Percentiles rank a stretch among this genome's conserved stretches.
phyloP scores from a whole-genome alignment of 2,329 filamentous ascomycete genomes.

The Fusarium nelsonii region DNA sequence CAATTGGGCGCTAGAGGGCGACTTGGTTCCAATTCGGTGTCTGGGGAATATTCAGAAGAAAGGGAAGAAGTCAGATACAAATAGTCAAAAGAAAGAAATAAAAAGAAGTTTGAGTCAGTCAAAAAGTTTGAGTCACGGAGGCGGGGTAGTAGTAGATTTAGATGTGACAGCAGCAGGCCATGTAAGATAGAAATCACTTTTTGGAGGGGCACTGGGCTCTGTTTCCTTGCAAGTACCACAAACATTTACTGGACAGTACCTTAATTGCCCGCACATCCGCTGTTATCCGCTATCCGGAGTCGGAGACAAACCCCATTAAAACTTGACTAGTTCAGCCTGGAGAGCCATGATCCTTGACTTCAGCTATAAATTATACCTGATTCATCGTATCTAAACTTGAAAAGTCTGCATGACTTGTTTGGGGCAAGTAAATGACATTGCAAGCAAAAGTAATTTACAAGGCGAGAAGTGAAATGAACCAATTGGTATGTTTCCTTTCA shows the following conservation, averaged over 20 bases:
- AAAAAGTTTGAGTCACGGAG: constrained; percentile 34
- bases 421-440: background rate
- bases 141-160: constrained; percentile 25
- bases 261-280: constrained; percentile 16
- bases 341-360: constrained; percentile 13
- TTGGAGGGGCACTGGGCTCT: constrained; percentile 25
- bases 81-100: constrained; percentile 20
- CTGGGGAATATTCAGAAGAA: background rate
- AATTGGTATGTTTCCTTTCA: background rate
- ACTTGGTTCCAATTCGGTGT: constrained; percentile 21
- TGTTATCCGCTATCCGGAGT: constrained; percentile 28
- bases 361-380: background rate
- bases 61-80: constrained; percentile 17
- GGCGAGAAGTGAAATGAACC: background rate
- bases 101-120: constrained; percentile 31
- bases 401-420: background rate
- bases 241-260: constrained; percentile 7
- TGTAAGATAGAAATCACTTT: background rate
- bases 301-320: constrained; percentile 19
- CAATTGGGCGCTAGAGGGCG: background rate
- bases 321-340: background rate
- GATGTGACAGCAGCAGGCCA: constrained; percentile 5
- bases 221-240: background rate
- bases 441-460: background rate
- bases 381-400: background rate